These are phyloP conservation scores for Lichenothelia convexa DNA, from an alignment of 495 filamentous ascomycete genomes.

Conservation along the genomic window DNA sequence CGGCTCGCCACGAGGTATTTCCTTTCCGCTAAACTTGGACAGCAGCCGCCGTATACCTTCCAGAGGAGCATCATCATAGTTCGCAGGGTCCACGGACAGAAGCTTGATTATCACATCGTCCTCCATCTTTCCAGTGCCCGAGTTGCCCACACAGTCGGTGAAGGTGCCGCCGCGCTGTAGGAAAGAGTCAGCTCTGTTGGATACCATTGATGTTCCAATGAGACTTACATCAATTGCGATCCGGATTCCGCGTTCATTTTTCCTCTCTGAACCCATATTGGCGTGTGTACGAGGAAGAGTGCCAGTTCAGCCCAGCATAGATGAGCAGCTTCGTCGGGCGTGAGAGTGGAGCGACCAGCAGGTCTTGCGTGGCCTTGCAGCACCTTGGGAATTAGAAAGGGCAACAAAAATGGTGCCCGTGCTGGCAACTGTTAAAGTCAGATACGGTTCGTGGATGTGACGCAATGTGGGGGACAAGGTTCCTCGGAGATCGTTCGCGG, in stretches of 20 bases:
- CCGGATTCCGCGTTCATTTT: slow-evolving; percentile 18
- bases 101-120: slow-evolving; percentile 33
- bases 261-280: slow-evolving; percentile 10
- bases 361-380: too few relatives aligned
- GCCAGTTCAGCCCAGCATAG: too few relatives aligned
- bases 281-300: too few relatives aligned
- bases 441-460: too few relatives aligned
- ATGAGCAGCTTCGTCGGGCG: too few relatives aligned
- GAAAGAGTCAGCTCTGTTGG: background rate
- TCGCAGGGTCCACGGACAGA: slow-evolving; percentile 29
- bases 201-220: background rate
- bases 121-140: slow-evolving; percentile 31
- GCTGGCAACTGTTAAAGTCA: too few relatives aligned
- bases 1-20: slow-evolving; percentile 63
- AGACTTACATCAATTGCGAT: slow-evolving; percentile 22
- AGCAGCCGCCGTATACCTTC: slow-evolving; percentile 78
- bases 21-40: slow-evolving; percentile 53
- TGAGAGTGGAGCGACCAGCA: too few relatives aligned
- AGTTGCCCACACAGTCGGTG: slow-evolving; percentile 37
- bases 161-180: slow-evolving; percentile 43
- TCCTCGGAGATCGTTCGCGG: too few relatives aligned
- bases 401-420: too few relatives aligned
- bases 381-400: too few relatives aligned
- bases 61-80: slow-evolving; percentile 33
- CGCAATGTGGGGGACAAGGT: too few relatives aligned